Evolutionary conservation across 179 eudicot species (phyloP), one percentile per base, ranked within the genome.

Genomic region (Nepenthes alata): DNA sequence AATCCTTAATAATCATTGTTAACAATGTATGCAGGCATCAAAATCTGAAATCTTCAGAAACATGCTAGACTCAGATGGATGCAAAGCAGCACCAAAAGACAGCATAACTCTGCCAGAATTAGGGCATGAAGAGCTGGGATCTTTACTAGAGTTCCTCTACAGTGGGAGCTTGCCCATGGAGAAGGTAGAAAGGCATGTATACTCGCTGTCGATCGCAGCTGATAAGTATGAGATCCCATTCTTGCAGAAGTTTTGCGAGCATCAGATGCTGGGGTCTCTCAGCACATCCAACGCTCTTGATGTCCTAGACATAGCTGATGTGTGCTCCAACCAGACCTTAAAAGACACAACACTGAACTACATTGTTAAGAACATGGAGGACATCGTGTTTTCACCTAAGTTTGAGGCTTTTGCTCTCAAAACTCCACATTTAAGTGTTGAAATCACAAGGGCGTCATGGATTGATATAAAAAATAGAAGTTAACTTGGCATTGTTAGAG

Each of bases 321-420:
- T 78, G 35, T 85, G 91, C 70, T 88, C 95, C 7, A 86, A 81
- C 66, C 62, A 65, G n/a, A 53, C 70, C 0, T 68, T 91, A 6
- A 91, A 82, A 63, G 87, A 84, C 37, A 85, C 83, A 16, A 76
- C 95, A 14, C 70, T 91, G 70, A 81, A 67, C 67, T 88, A 79
- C 76, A 84, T 88, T 60, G 96, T 91, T 34, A 76, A 75, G 74
- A 91, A 86, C 67, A 81, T 82, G 89, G 91, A 88, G 58, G 96
- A 81, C 59, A 69, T 91, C 2, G 89, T 91, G 8, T 88, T 85
- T 65, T 74, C 95, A 1, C 56, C 80, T 48, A 81, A 77, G 57
- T 91, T 82, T 74, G 97, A 88, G 69, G 77, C 77, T 1, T 91
- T 91, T 76, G 91, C 97, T 37, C 81, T 91, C 50, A 88, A 86